Evolutionary conservation across 2,329 filamentous ascomycete genomes (phyloP).

Genomic region (Basipetospora chlamydospora): DNA sequence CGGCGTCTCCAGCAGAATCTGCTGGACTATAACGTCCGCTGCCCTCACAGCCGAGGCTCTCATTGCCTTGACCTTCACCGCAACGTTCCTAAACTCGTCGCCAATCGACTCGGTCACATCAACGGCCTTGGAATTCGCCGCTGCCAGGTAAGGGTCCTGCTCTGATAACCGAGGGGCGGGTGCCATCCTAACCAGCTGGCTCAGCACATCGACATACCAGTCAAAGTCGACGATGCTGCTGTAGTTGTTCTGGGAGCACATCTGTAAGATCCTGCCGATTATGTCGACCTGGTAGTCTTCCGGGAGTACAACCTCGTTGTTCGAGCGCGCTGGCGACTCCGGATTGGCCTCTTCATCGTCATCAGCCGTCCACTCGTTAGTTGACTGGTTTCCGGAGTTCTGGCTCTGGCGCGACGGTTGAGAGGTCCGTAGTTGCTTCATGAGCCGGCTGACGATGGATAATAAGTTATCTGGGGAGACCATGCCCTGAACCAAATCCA

Average conservation of each 20-base stretch:
- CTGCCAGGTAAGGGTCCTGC: constrained; percentile 13
- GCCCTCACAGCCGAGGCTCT: constrained; percentile 68
- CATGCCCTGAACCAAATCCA: constrained; percentile 89
- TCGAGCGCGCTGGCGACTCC: constrained; percentile 17
- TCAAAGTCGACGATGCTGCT: constrained; percentile 79
- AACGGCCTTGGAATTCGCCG: constrained; percentile 15
- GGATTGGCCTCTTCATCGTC: constrained; percentile 24
- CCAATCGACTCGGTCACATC: constrained; percentile 61
- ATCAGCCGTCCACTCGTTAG: constrained; percentile 1
- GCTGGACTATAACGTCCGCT: constrained; percentile 59
- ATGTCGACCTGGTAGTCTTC: constrained; percentile 78
- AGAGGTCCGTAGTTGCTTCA: constrained; percentile 68
- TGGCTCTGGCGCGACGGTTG: constrained; percentile 7
- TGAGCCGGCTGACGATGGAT: constrained; percentile 69
- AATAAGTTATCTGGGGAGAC: constrained; percentile 77
- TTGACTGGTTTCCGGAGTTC: background rate
- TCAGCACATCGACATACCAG: constrained; percentile 88
- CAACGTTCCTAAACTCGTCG: constrained; percentile 73
- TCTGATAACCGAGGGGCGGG: constrained; percentile 31
- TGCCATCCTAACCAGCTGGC: constrained; percentile 65
- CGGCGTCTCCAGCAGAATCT: constrained; percentile 36
- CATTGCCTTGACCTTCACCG: constrained; percentile 79
- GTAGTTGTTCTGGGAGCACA: constrained; percentile 86
- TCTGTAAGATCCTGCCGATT: constrained; percentile 66
- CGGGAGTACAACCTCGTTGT: constrained; percentile 34